Evolutionary conservation across 2,329 filamentous ascomycete species (phyloP).

Genomic region (Ustulina deusta): DNA sequence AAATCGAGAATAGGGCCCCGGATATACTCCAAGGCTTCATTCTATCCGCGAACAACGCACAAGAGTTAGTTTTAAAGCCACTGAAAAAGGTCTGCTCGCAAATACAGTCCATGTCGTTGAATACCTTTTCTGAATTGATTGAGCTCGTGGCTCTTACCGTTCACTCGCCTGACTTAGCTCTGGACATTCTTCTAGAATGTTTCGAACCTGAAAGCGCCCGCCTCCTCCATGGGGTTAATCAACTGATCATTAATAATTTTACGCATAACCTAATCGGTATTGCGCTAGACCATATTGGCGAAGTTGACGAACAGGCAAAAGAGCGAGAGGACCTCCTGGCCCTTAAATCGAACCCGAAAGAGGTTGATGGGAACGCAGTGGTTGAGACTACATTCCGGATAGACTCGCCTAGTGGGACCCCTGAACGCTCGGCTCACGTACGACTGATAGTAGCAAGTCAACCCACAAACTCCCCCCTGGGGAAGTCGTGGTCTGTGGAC

Average conservation of each 20-base stretch:
- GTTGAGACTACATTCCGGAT: slow-evolving; percentile 24
- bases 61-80: slow-evolving; percentile 22
- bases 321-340: slow-evolving; percentile 21
- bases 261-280: slow-evolving; percentile 25
- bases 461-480: slow-evolving; percentile 14
- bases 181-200: slow-evolving; percentile 26
- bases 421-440: slow-evolving; percentile 23
- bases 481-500: slow-evolving; percentile 14
- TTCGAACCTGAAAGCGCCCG: slow-evolving; percentile 25
- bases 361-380: slow-evolving; percentile 9
- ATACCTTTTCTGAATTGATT: slow-evolving; percentile 11
- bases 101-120: slow-evolving; percentile 14
- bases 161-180: slow-evolving; percentile 16
- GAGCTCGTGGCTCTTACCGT: slow-evolving; percentile 25
- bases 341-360: slow-evolving; percentile 11
- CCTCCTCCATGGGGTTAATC: slow-evolving; percentile 11
- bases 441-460: slow-evolving; percentile 17
- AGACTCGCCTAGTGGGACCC: slow-evolving; percentile 19
- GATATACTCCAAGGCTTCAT: slow-evolving; percentile 18
- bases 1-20: slow-evolving; percentile 11
- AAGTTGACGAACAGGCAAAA: slow-evolving; percentile 21
- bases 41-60: slow-evolving; percentile 21
- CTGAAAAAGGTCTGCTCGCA: slow-evolving; percentile 10
- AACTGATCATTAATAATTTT: slow-evolving; percentile 1
- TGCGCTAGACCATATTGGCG: slow-evolving; percentile 26